Evolutionary conservation across 2,329 filamentous ascomycete species (phyloP), one percentile per base, ranked within the genome.

Genomic region (Fusarium pilosicola): DNA sequence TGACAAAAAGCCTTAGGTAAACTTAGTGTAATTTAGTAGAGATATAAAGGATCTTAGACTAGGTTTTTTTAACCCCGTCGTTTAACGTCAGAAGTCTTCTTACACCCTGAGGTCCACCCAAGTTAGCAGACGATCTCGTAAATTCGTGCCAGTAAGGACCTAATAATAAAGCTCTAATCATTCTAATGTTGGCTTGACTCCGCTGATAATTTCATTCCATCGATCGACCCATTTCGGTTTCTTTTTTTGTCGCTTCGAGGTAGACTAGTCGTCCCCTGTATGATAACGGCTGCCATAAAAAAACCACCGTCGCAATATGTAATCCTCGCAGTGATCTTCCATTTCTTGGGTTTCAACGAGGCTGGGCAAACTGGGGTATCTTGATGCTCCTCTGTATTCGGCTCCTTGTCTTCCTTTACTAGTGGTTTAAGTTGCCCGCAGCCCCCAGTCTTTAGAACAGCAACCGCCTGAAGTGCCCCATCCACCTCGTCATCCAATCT

Each of bases 401-500:
- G 6, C 15, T 60, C 70, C 71, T 58, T 71, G 66, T 60, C 65
- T 49, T 39, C 20, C 51, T 42, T 54, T 41, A 36, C 64, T 69
- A 69, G 52, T 62, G 42, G 51, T 46, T 48, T 10, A 46, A 30
- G 26, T n/a, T 51, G 20, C 28, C 32, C 41, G 32, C 28, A 32
- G 39, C 44, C 41, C 62, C 65, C 59, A 30, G 24, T 55, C 34
- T 41, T 28, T 18, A 55, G 51, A 55, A 55, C 46, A 49, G 30
- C 34, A 49, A 51, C 22, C 45, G 59, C 44, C 65, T 42, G 36
- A 65, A 67, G 46, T 54, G 51, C 67, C 59, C 70, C 71, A 63
- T 68, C 67, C 68, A 62, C 56, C 44, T 65, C 68, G 59, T 74
- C 71, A 74, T 74, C 71, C 71, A 74, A 74, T 74, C 71, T 74